Evolutionary conservation across 148 eudicot species (phyloP).

Genomic region (Persicaria maculosa): DNA sequence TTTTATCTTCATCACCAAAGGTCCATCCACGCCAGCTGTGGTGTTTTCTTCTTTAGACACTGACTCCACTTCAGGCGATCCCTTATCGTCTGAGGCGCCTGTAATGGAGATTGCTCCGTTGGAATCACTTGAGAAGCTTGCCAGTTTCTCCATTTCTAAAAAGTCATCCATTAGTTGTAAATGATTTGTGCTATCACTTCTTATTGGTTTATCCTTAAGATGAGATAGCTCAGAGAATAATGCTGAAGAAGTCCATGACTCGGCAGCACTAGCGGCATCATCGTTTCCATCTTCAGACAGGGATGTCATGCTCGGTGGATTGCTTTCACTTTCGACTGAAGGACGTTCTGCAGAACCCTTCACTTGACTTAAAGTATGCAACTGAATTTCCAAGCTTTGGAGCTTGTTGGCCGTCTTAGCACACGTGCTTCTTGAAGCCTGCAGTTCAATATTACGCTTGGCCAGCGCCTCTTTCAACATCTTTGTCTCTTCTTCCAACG

Average conservation of each 20-base stretch:
- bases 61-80: constrained; percentile 15
- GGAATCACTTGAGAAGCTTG: constrained; percentile 41
- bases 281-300: constrained; percentile 88
- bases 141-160: constrained; percentile 96
- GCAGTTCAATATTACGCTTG: constrained; percentile 78
- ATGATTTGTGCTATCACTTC: constrained; percentile 50
- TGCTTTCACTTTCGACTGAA: constrained; percentile 37
- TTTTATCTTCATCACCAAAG: constrained; percentile 36
- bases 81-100: constrained; percentile 14
- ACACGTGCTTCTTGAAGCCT: constrained; percentile 70
- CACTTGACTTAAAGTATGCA: constrained; percentile 35
- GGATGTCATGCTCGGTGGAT: constrained; percentile 63
- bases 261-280: constrained; percentile 66
- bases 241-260: constrained; percentile 68
- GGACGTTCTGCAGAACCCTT: constrained; percentile 22
- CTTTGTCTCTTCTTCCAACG: constrained; percentile 93
- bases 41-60: constrained; percentile 13
- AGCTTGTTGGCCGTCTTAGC: constrained; percentile 82
- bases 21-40: constrained; percentile 23
- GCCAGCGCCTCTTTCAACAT: constrained; percentile 95
- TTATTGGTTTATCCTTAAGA: constrained; percentile 41
- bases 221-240: constrained; percentile 52
- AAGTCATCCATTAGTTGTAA: constrained; percentile 97
- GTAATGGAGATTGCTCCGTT: constrained; percentile 20
- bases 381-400: constrained; percentile 65